Base-by-base conservation (phyloP, 305 asterid genomes). In the Coffea humblotiana region DNA sequence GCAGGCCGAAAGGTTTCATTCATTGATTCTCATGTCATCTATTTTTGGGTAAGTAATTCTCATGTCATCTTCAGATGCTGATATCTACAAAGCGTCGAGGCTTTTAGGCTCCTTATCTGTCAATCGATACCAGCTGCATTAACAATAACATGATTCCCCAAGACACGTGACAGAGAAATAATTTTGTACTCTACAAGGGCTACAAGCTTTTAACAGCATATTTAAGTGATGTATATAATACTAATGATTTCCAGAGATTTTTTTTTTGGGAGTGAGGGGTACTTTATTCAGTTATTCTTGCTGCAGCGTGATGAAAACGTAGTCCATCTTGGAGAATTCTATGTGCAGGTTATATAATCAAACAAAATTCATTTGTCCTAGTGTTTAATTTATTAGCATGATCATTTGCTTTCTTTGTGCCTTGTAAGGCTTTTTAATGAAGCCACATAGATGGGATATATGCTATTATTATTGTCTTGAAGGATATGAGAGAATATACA, bases 11-110 rank as follows among this genome's bases (percentile, higher is more conserved):
- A 76, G 60, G 72, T 61, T 40, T 29, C 14, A 27, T 40, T 35
- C 37, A 78, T 72, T 47, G 29, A 82, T 82, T 82, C 82, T 19
- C 67, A 3, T 56, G 72, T 77, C 72, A 35, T 49, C 52, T 32
- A 32, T 32, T 32, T 32, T 1, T 32, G 32, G 32, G 32, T 32
- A 32, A 32, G 32, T 47, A 19, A 82, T 82, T 82, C 82, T 19
- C 68, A 4, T 67, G 72, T 77, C 72, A n/a, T 51, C 54, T 72
- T 73, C 76, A 8, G 82, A 82, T 68, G 76, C 60, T 75, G 82
- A 82, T 47, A 32, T 63, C 80, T 74, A 54, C 80, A 78, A 82
- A 74, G 84, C 29, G 56, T 29, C 16, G 29, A 71, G 54, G 58
- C 78, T 60, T 75, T 76, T 70, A 74, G 58, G 51, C 48, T 75